A percentile compares a stretch with the other conserved stretches of the same genome.
Conservation (phyloP, 495 filamentous ascomycete genomes). For the Penicillium soppii region DNA sequence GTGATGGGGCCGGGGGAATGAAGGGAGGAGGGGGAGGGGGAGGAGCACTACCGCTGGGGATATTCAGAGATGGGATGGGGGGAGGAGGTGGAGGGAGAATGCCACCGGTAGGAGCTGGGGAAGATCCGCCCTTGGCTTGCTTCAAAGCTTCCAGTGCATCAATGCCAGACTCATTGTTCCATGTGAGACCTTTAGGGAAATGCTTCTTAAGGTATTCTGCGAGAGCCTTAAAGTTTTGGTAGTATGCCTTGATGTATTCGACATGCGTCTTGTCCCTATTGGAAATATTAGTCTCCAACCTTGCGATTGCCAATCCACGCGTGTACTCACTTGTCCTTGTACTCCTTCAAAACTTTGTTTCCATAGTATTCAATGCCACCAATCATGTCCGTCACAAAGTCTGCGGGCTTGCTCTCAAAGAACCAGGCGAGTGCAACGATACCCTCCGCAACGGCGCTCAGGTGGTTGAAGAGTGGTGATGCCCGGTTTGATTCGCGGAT, state of each 20-base stretch:
- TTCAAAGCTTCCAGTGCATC: constrained; percentile 69
- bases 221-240: constrained; percentile 79
- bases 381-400: constrained; percentile 75
- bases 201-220: constrained; percentile 77
- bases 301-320: not conserved
- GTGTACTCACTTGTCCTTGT: constrained; percentile 81
- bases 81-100: constrained; percentile 59
- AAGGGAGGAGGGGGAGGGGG: constrained; percentile 69
- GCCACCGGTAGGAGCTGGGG: constrained; percentile 35
- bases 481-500: constrained; percentile 76
- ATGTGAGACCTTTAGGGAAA: constrained; percentile 74
- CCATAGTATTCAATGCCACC: constrained; percentile 85
- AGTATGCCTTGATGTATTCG: constrained; percentile 86
- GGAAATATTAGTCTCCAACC: constrained; percentile 13
- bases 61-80: constrained; percentile 54
- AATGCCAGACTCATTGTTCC: constrained; percentile 79
- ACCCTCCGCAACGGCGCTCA: constrained; percentile 85
- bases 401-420: constrained; percentile 73
- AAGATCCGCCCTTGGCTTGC: constrained; percentile 55
- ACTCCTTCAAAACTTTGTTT: constrained; percentile 82
- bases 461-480: constrained; percentile 68
- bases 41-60: constrained; percentile 64
- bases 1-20: constrained; percentile 30
- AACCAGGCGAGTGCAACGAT: constrained; percentile 87
- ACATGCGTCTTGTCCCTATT: constrained; percentile 71